Evolutionary conservation across 345 rosid species (phyloP), one percentile per base, ranked within the genome.

Genomic region (Aethionema arabicum): DNA sequence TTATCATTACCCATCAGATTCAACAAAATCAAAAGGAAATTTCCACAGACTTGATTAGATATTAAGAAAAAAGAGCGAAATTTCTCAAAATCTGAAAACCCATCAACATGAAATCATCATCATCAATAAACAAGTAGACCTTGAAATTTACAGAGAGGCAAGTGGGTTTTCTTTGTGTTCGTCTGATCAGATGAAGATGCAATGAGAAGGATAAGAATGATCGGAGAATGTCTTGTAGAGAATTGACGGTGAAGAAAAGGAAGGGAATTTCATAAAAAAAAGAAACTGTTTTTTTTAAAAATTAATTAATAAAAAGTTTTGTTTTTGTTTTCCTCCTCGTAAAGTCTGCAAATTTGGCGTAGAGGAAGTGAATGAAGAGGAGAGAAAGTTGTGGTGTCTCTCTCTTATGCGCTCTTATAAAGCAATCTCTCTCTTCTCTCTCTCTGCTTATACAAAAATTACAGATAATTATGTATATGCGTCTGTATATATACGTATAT

Each of bases 41-140:
- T 39, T 57, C 27, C 59, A 56, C 53, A 66, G 68, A 49, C 0
- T 27, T 16, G 57, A 80, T 79, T 76, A 81, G 80, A 69, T 71
- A 76, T 73, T 7, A 63, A 59, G 21, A 47, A 35, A 70, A 54
- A 66, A 58, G 71, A 69, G 10, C 7, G 75, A 52, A 30, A 72
- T 80, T 75, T 78, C 59, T 56, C 67, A 66, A 80, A 70, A 57
- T 78, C 59, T 59, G 69, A 66, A 80, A 70, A 57, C 74, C 80
- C 79, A 78, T 78, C 78, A 63, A 78, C 82, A 82, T 72, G 53
- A 62, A 48, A 75, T 67, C 76, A 71, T 83, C 78, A 78, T 76
- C 39, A 58, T 41, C 51, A 71, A 48, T 63, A 60, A 69, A 59
- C 6, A 35, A 61, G 50, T 61, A 54, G 68, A 58, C 14, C 57